These are phyloP conservation scores for Neoboletus subvelutipes DNA, from an alignment of 768 basidiomycete species.

Conservation along the genomic window DNA sequence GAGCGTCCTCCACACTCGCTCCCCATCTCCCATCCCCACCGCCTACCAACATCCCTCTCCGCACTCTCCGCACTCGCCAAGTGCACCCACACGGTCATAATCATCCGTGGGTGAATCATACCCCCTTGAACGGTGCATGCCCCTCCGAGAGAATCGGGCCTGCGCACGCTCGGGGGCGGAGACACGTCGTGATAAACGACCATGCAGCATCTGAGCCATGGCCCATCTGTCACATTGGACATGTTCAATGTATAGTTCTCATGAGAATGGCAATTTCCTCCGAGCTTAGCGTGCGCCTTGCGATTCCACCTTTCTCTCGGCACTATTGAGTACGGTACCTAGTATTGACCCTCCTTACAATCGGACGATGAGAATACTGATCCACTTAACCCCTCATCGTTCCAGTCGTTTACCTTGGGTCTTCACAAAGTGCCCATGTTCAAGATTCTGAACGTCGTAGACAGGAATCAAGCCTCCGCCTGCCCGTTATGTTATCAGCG, in stretches of 20 bases:
- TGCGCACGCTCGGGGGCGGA: not conserved
- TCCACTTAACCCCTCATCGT: not conserved
- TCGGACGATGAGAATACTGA: too few species aligned
- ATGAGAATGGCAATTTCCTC: not conserved
- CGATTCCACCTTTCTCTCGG: not conserved
- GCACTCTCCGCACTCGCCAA: slow-evolving; percentile 7
- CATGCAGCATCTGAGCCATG: not conserved
- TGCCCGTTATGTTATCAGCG: not conserved
- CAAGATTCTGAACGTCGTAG: not conserved
- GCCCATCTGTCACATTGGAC: too few species aligned
- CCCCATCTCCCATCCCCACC: too few species aligned
- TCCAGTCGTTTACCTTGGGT: not conserved
- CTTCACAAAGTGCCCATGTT: too few species aligned
- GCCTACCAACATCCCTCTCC: not conserved
- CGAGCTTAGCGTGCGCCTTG: not conserved
- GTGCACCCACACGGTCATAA: not conserved
- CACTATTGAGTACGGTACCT: not conserved
- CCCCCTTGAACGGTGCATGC: not conserved
- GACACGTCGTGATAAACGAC: not conserved
- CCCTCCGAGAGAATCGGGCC: slow-evolving; percentile 3
- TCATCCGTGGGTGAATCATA: too few species aligned
- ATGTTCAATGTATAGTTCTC: not conserved
- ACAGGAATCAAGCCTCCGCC: not conserved
- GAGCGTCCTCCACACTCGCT: not conserved
- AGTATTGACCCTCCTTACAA: not conserved